These are phyloP conservation scores for Eruca vesicaria DNA, from an alignment of 441 rosid genomes.

Conservation along the genomic window DNA sequence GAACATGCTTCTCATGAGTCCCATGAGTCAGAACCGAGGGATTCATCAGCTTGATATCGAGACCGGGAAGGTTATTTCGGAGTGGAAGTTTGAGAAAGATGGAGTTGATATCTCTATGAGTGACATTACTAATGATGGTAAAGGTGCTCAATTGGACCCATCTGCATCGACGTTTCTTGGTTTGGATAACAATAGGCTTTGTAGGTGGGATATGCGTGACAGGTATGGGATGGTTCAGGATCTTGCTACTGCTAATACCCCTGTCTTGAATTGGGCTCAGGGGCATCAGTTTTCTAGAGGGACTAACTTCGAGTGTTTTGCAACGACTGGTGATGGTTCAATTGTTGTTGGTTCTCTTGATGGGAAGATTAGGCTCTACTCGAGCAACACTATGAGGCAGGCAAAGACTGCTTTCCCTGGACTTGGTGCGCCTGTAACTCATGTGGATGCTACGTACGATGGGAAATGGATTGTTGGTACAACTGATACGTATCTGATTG, in stretches of 20 bases:
- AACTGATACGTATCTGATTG: conserved; percentile 84
- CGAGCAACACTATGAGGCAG: conserved; percentile 81
- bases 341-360: conserved; percentile 93
- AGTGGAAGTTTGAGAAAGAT: conserved; percentile 96
- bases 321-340: conserved; percentile 93
- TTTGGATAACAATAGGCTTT: conserved; percentile 88
- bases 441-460: conserved; percentile 91
- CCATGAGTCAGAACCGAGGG: conserved; percentile 60
- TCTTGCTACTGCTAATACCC: conserved; percentile 60
- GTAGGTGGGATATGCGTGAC: conserved; percentile 98
- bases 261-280: conserved; percentile 85
- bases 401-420: conserved; percentile 99
- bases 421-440: conserved; percentile 89
- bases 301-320: conserved; percentile 92
- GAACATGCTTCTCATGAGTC: conserved; percentile 97
- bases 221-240: conserved; percentile 87
- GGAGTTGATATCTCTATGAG: conserved; percentile 91
- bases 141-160: conserved; percentile 94
- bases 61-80: conserved; percentile 81
- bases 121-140: conserved; percentile 85
- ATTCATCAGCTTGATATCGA: conserved; percentile 95
- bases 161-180: conserved; percentile 96
- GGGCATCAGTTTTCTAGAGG: conserved; percentile 98
- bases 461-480: conserved; percentile 98
- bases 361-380: conserved; percentile 90